Conservation (phyloP, 768 basidiomycete genomes). For the Chiua virens region DNA sequence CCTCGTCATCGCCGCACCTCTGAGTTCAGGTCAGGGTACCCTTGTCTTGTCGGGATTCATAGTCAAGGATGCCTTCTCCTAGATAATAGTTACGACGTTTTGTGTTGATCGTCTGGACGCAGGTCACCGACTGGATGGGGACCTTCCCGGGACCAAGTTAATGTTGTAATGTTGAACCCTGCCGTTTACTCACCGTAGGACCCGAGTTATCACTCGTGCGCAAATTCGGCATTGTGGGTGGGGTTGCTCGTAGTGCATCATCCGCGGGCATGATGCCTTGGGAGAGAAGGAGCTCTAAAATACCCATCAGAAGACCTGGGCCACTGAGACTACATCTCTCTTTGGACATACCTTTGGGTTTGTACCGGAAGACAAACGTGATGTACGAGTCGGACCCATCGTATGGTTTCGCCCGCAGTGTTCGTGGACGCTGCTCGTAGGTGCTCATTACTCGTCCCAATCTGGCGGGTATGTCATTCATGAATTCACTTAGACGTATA, state of each 20-base stretch:
- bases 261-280: slow-evolving; percentile 48
- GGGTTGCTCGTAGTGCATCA: slow-evolving; percentile 31
- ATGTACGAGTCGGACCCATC: slow-evolving; percentile 51
- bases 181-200: slow-evolving; percentile 2
- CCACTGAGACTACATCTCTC: neutral
- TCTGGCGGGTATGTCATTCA: slow-evolving; percentile 32
- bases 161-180: neutral
- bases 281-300: slow-evolving; percentile 47
- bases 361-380: slow-evolving; percentile 68
- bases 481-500: neutral
- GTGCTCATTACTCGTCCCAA: slow-evolving; percentile 46
- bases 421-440: slow-evolving; percentile 43
- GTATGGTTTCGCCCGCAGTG: slow-evolving; percentile 55
- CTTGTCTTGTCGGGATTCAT: too few species aligned
- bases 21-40: too few species aligned
- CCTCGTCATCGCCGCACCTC: too few species aligned
- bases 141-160: neutral
- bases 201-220: neutral
- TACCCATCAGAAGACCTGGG: neutral
- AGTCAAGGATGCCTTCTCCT: slow-evolving; percentile 19
- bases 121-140: neutral
- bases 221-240: slow-evolving; percentile 24
- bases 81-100: slow-evolving; percentile 3
- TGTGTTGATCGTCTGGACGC: slow-evolving; percentile 10
- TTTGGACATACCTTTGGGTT: slow-evolving; percentile 45